Conservation (phyloP, 371 early-diverging fungal species). For the Nematocida ausubeli region DNA sequence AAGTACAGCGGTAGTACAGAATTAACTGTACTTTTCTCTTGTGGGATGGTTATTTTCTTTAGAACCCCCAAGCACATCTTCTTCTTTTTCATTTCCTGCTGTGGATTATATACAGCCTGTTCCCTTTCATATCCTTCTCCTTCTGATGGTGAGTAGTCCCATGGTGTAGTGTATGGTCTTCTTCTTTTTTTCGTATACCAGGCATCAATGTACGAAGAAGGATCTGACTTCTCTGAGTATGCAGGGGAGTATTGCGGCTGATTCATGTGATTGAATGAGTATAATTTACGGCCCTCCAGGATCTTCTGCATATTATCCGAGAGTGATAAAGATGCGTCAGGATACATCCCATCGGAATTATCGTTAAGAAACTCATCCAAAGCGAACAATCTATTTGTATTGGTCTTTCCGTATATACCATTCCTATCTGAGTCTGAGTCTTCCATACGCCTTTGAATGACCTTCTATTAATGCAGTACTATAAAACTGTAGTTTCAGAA, state of each 20-base stretch:
- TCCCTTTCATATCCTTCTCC: constrained; percentile 58
- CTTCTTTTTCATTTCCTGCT: constrained; percentile 38
- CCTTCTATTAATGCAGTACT: constrained; percentile 43
- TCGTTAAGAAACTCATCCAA: constrained; percentile 46
- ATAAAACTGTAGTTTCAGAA: constrained; percentile 51
- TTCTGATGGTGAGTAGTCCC: constrained; percentile 53
- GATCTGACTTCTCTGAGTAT: constrained; percentile 6
- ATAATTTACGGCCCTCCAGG: constrained; percentile 40
- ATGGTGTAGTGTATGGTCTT: constrained; percentile 57
- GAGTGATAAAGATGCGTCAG: constrained; percentile 13
- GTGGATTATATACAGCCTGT: constrained; percentile 41
- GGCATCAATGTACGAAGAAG: constrained; percentile 15
- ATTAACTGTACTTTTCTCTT: constrained; percentile 59
- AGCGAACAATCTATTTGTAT: constrained; percentile 15
- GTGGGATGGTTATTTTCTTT: constrained; percentile 16
- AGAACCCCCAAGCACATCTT: constrained; percentile 59
- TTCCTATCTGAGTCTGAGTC: constrained; percentile 23
- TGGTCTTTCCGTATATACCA: constrained; percentile 12
- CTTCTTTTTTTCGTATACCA: constrained; percentile 67
- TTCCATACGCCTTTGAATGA: constrained; percentile 19
- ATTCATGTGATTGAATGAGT: constrained; percentile 9
- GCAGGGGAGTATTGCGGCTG: neutral
- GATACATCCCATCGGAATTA: constrained; percentile 18
- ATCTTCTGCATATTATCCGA: constrained; percentile 35
- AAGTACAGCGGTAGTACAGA: constrained; percentile 63